Conservation (phyloP, 2,329 filamentous ascomycete genomes). For the Pseudogymnoascus sp. region DNA sequence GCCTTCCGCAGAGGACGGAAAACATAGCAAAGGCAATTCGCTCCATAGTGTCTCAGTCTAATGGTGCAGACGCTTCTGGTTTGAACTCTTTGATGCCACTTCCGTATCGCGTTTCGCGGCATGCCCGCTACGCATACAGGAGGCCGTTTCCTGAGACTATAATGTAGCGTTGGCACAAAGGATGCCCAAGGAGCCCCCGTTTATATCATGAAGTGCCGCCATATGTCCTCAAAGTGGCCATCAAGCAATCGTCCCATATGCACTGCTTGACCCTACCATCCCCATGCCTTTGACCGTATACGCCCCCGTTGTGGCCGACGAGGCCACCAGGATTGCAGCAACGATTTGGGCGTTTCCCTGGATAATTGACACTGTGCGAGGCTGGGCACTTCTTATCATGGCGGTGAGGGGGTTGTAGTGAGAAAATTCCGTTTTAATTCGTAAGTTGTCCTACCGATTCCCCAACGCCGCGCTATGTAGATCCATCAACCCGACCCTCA, state of each 20-base stretch:
- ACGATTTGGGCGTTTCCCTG: constrained; percentile 17
- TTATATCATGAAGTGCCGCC: constrained; percentile 1
- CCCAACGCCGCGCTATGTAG: constrained; percentile 29
- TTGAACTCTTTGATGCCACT: not conserved
- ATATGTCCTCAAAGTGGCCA: not conserved
- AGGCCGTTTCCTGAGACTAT: not conserved
- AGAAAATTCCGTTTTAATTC: constrained; percentile 8
- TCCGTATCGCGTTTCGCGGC: not conserved
- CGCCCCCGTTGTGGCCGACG: constrained; percentile 10
- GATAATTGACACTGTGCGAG: constrained; percentile 11
- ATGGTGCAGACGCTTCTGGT: not conserved
- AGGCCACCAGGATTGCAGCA: constrained; percentile 13
- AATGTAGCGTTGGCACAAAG: not conserved
- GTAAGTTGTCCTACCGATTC: constrained; percentile 17
- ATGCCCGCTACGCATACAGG: not conserved
- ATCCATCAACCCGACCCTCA: constrained; percentile 37
- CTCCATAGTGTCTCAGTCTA: not conserved
- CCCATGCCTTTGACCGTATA: not conserved
- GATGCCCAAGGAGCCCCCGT: not conserved
- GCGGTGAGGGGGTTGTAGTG: constrained; percentile 8
- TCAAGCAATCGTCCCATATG: not conserved
- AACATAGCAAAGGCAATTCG: not conserved
- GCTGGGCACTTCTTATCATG: constrained; percentile 13
- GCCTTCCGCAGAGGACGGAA: not conserved
- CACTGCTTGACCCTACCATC: not conserved